Evolutionary conservation across 768 basidiomycete genomes (phyloP), one percentile per base, ranked within the genome.

Genomic region (Amanita pallidorosea): DNA sequence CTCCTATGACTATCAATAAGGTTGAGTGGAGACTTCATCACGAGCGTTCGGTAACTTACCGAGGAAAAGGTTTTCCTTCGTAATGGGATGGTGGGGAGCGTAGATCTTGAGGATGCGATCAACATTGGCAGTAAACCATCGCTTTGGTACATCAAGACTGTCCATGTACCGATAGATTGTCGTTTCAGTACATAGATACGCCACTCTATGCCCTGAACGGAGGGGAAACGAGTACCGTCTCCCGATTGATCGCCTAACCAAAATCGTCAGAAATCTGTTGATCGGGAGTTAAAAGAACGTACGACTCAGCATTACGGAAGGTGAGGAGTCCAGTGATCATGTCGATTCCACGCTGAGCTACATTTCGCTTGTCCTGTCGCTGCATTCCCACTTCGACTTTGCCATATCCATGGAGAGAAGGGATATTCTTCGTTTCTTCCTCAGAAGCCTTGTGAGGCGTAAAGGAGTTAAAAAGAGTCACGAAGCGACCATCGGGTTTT

Each of bases 401-500:
- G 12, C 86, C 86, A 60, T 83, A 87, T 0, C 81, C 82, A 44
- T 73, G 67, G 27, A 88, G 63, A 7, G 81, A 79, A 2, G 83
- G 78, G 48, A 88, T 63, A 25, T 59, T 65, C 51, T 66, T 69
- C 25, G 76, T 68, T 4, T 58, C 57, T 5, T 70, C 73, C 20
- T 72, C 67, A 1, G 65, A 60, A 6, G 77, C 69, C 53, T 70
- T 71, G 25, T 66, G 59, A 7, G 81, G 84, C 45, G 70, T 63
- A 57, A 77, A 74, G 4, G 83, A 76, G 61, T 89, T 85, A 65
- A 90, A 81, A 5, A 91, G 67, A n/a, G 81, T 82, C 50, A 88
- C 65, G 57, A 93, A 92, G 49, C 67, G 63, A 1, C 89, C 90
- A 22, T 63, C 61, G 2, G 83, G 77, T 56, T 80, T 88, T 18